Evolutionary conservation across 495 filamentous ascomycete genomes (phyloP).

Genomic region (Penicillium atrosanguineum): DNA sequence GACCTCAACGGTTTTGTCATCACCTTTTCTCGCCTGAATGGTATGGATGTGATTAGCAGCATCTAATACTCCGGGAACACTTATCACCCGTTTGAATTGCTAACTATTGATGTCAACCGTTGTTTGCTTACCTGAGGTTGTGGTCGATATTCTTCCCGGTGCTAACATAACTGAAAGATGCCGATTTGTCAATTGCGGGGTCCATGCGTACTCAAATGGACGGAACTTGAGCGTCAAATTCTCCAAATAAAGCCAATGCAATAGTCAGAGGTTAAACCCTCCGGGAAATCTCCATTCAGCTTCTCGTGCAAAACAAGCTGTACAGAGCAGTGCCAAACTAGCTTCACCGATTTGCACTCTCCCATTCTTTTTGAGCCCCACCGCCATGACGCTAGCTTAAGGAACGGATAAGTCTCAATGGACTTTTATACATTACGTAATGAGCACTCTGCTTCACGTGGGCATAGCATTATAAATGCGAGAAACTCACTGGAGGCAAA

Average conservation of each 20-base stretch:
- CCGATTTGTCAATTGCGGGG: slow-evolving; percentile 22
- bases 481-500: no score
- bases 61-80: slow-evolving; percentile 26
- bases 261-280: slow-evolving; percentile 40
- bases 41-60: slow-evolving; percentile 30
- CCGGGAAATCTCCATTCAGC: slow-evolving; percentile 44
- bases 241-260: slow-evolving; percentile 42
- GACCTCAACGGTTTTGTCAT: slow-evolving; percentile 23
- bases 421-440: no score
- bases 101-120: slow-evolving; percentile 34
- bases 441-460: no score
- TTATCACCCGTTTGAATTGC: slow-evolving; percentile 24
- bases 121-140: neutral
- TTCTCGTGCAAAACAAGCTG: neutral
- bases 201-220: slow-evolving; percentile 38
- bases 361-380: no score
- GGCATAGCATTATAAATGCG: no score
- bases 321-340: no score
- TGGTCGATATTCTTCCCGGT: neutral
- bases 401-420: no score
- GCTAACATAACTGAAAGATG: slow-evolving; percentile 3
- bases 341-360: no score
- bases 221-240: slow-evolving; percentile 47
- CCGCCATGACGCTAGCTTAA: no score
- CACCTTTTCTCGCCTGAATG: slow-evolving; percentile 22